A percentile compares a stretch with the other conserved stretches of the same genome.
These are phyloP conservation scores for Alternaria infectoria DNA, from an alignment of 2,329 filamentous ascomycete genomes.

Conservation along the genomic window DNA sequence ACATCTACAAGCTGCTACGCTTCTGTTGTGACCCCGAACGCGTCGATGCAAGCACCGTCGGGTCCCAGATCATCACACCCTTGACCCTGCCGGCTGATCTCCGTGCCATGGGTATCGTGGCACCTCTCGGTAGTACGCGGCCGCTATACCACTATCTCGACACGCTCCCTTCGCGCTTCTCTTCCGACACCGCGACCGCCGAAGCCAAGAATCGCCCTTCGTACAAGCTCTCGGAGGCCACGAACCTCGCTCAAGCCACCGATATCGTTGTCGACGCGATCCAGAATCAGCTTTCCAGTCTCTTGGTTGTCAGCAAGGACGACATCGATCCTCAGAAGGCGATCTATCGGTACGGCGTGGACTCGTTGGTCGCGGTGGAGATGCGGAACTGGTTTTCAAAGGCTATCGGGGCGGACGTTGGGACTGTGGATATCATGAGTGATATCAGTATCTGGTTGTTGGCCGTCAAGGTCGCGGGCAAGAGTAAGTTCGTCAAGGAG, in stretches of 20 bases:
- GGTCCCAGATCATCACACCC: slow-evolving; percentile 26
- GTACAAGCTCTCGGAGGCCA: slow-evolving; percentile 10
- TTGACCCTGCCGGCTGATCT: slow-evolving; percentile 23
- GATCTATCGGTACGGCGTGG: slow-evolving; percentile 32
- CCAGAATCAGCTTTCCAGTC: slow-evolving; percentile 13
- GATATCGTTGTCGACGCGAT: slow-evolving; percentile 22
- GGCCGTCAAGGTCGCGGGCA: slow-evolving; percentile 13
- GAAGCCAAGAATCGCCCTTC: slow-evolving; percentile 11
- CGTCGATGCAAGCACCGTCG: not conserved
- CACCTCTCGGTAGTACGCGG: slow-evolving; percentile 22
- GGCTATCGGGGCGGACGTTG: slow-evolving; percentile 16
- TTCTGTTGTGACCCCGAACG: slow-evolving; percentile 21
- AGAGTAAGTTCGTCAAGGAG: slow-evolving; percentile 17
- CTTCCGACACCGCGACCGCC: not conserved
- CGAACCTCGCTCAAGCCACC: slow-evolving; percentile 7
- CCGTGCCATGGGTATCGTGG: slow-evolving; percentile 17
- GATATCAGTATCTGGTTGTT: slow-evolving; percentile 15
- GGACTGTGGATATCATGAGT: slow-evolving; percentile 16
- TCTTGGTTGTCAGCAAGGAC: slow-evolving; percentile 20
- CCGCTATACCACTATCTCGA: slow-evolving; percentile 17
- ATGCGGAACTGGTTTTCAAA: slow-evolving; percentile 30
- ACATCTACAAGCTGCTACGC: slow-evolving; percentile 27
- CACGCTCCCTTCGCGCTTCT: slow-evolving; percentile 11
- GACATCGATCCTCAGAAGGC: slow-evolving; percentile 31
- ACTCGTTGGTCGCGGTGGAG: slow-evolving; percentile 35